Evolutionary conservation across 2,329 filamentous ascomycete genomes (phyloP), one percentile per base, ranked within the genome.

Genomic region (Trichoderma guizhouense): DNA sequence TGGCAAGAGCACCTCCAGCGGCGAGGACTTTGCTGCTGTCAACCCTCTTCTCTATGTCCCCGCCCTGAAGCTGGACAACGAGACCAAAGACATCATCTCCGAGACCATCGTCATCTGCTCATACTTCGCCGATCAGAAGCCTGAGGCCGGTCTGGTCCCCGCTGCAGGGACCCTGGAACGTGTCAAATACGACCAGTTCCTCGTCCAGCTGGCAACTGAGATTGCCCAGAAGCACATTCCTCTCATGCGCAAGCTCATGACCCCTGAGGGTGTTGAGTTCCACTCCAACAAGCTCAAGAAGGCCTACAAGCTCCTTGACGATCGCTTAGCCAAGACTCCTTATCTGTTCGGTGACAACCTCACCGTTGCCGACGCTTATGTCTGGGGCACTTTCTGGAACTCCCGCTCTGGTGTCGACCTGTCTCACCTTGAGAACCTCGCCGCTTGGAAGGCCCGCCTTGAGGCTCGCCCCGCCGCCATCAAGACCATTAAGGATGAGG

Each of bases 201-300:
- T 68, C 8, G 65, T 68, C 3, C 65, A 60, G 24, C 55, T 68
- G 5, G 53, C 65, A 4, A 68, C 65, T 12, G 65, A 68, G 26
- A 47, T 68, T 21, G 65, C 55, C 8, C 65, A 68, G 55, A 68
- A 68, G 36, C 65, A 68, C 36, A 68, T 68, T 1, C 65, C 65
- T 14, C 36, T 68, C 9, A 68, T 68, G 65, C 65, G 65, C 65
- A 68, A 68, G 28, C 36, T 68, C 32, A 68, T 68, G 65, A 68
- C 65, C 8, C 34, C 26, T 15, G 34, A 68, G 21, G 65, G 65
- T 12, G 5, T 68, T 26, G 30, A 47, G 2, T 68, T 68, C 26
- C n/a, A 68, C 51, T 43, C 34, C 12, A 47, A 68, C 26, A 68
- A 68, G 65, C 65, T 68, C 5, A 26, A 34, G 2, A 60, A 15